Evolutionary conservation across 2,329 filamentous ascomycete genomes (phyloP), one percentile per base, ranked within the genome.

Genomic region (Cladobotryum protrusum): DNA sequence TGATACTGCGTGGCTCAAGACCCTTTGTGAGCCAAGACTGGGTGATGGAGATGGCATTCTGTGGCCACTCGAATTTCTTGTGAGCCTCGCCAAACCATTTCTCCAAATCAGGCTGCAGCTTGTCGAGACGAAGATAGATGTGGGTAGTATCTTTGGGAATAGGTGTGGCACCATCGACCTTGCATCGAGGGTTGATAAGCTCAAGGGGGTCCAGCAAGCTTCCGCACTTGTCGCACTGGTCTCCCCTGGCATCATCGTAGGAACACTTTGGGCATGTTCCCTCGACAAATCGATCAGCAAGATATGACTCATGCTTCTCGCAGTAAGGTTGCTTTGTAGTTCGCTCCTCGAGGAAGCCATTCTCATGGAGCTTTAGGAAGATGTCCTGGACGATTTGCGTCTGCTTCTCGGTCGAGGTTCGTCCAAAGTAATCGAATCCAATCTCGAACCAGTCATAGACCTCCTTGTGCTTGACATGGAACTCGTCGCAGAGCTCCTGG

Each of bases 401-500:
- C 70, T 97, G 93, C 61, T 93, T 81, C 48, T 81, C 71, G 15
- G 92, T 97, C 3, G 91, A 89, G 5, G 93, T 97, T 52, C 91
- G 86, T 55, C 91, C 93, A 65, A 97, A 99, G 69, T 91, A 85
- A 71, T 97, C 92, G 65, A 97, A 97, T 52, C 81, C 84, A 63
- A 97, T 92, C 64, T 90, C 83, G 73, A 99, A 99, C 89, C 92
- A 96, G 67, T 95, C 81, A 70, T 97, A 97, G 57, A 96, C 86
- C 44, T 87, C 88, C 61, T 89, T 83, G 72, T 96, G 92, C 52
- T 95, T 83, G 61, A 82, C 83, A 72, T 95, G 88, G 75, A 95
- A 96, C 73, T 96, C 95, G 70, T 87, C 82, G 74, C 92, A 96
- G 12, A 97, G 82, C 64, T 91, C 80, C 61, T 87, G 78, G 18